Evolutionary conservation across 805 yeast genomes (phyloP).

Genomic region (Wickerhamiella cacticola): DNA sequence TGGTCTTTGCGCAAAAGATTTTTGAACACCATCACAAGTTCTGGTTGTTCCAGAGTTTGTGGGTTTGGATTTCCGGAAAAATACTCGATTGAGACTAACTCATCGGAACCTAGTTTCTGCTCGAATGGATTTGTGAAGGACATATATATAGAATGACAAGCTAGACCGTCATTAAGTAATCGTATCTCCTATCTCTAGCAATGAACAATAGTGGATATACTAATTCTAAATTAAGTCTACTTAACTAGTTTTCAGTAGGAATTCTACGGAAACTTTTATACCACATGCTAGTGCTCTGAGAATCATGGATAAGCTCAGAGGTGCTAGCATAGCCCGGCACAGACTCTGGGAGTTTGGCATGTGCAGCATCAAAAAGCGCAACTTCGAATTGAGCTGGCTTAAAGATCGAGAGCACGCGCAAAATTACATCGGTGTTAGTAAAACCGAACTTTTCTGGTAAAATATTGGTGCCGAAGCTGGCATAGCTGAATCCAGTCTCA

Average conservation of each 20-base stretch:
- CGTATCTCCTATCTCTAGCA: too few species aligned
- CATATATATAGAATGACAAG: background rate
- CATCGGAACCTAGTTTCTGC: constrained; percentile 1
- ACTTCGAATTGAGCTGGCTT: constrained; percentile 63
- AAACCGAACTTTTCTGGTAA: constrained; percentile 34
- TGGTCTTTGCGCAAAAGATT: constrained; percentile 66
- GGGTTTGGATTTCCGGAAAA: constrained; percentile 71
- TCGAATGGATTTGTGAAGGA: constrained; percentile 11
- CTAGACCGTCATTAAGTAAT: too few species aligned
- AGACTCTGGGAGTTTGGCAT: constrained; percentile 10
- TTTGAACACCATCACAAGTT: constrained; percentile 55
- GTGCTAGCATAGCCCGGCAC: constrained; percentile 16
- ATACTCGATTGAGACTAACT: constrained; percentile 51
- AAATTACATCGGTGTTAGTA: constrained; percentile 44
- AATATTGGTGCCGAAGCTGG: constrained; percentile 86
- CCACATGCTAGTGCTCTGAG: constrained; percentile 14
- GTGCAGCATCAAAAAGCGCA: constrained; percentile 32
- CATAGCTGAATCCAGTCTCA: constrained; percentile 87
- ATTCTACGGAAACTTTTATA: constrained; percentile 11
- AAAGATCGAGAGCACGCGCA: constrained; percentile 50
- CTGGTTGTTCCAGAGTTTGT: constrained; percentile 36
- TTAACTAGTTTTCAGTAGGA: background rate
- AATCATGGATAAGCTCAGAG: constrained; percentile 18
- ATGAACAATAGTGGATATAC: too few species aligned
- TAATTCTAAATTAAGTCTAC: background rate